A percentile compares a stretch with the other conserved stretches of the same genome.
Evolutionary conservation across 148 eudicot species (phyloP).

Genomic region (Drosera capensis): DNA sequence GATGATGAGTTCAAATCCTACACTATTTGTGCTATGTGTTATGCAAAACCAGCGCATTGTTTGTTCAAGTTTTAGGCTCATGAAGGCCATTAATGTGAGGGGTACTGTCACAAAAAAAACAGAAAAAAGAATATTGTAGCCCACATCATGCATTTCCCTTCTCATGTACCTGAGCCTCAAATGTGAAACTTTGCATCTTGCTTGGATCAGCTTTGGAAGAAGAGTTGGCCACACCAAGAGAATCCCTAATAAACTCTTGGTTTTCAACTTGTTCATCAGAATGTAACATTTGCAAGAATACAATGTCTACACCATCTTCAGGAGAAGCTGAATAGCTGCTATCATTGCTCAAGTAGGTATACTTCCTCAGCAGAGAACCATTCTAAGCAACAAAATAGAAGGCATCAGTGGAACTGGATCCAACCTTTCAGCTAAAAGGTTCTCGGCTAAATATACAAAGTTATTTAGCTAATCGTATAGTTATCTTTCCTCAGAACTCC

Average conservation of each 20-base stretch:
- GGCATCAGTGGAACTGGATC: no score
- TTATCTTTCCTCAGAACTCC: no score
- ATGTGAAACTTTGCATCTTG: slow-evolving; percentile 57
- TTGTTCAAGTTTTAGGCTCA: no score
- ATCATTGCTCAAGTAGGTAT: slow-evolving; percentile 71
- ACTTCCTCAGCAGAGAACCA: slow-evolving; percentile 73
- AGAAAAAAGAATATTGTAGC: neutral
- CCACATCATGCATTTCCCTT: no score
- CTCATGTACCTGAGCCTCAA: slow-evolving; percentile 83
- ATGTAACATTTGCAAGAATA: slow-evolving; percentile 31
- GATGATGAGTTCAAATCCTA: no score
- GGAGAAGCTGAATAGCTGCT: slow-evolving; percentile 65
- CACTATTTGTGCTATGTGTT: no score
- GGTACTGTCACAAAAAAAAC: neutral
- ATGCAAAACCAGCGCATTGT: no score
- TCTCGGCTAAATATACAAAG: no score
- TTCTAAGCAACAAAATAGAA: slow-evolving; percentile 36
- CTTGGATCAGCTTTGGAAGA: slow-evolving; percentile 24
- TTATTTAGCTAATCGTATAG: no score
- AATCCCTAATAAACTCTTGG: slow-evolving; percentile 23
- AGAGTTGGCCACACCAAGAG: slow-evolving; percentile 17
- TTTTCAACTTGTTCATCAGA: slow-evolving; percentile 18
- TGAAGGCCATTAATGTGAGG: no score
- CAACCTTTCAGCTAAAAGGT: no score
- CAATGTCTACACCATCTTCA: slow-evolving; percentile 79